phyloP scores from a whole-genome alignment of 352 stramenopile genomes.

The Phytopythium oedochilum region DNA sequence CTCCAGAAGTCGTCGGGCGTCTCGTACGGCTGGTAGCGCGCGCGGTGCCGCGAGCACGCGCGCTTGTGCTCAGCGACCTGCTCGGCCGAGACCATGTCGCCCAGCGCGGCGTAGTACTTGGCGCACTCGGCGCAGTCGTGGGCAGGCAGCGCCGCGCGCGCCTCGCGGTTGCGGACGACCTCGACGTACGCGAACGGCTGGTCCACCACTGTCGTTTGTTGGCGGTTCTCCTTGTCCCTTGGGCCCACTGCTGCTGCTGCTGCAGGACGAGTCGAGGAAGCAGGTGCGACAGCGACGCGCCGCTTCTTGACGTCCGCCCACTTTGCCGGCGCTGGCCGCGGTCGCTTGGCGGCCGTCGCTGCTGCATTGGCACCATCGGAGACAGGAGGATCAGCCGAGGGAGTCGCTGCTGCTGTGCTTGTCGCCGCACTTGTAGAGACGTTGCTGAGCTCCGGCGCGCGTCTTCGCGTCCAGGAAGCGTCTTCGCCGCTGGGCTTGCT shows the following conservation, averaged over 20 bases:
- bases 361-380: not conserved
- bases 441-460: not conserved
- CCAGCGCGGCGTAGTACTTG: constrained; percentile 77
- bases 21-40: constrained; percentile 63
- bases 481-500: too few species aligned
- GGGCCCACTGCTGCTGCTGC: not conserved
- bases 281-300: constrained; percentile 3
- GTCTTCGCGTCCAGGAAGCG: not conserved
- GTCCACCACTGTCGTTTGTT: too few species aligned
- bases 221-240: constrained; percentile 9
- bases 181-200: constrained; percentile 63
- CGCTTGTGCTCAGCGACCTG: constrained; percentile 33
- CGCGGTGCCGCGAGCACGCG: constrained; percentile 73
- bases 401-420: too few species aligned
- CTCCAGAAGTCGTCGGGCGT: constrained; percentile 86
- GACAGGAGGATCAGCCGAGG: too few species aligned
- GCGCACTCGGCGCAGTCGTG: constrained; percentile 73
- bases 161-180: constrained; percentile 71
- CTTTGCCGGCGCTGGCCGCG: constrained; percentile 13
- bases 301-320: constrained; percentile 42
- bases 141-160: constrained; percentile 46
- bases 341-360: constrained; percentile 10
- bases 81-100: constrained; percentile 27
- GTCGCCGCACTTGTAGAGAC: too few species aligned
- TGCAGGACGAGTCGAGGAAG: not conserved